Evolutionary conservation across 1,284 basidiomycete species (phyloP).

Genomic region (Ceratobasidium sp.): DNA sequence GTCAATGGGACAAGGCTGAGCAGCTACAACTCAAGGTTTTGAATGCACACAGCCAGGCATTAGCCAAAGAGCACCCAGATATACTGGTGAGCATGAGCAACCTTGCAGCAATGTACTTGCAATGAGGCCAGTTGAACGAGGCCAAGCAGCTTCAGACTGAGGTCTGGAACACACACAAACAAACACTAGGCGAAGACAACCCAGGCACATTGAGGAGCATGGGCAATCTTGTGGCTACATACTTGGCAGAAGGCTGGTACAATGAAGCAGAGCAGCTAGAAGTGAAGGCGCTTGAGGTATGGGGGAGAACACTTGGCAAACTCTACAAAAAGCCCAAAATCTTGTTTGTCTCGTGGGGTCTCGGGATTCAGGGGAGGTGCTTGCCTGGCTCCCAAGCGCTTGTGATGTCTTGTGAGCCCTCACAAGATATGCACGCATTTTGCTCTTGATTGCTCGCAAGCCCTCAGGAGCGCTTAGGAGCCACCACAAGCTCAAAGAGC

Average conservation of each 20-base stretch:
- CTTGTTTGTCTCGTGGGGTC: not conserved
- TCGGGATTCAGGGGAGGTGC: no score
- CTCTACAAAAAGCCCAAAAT: not conserved
- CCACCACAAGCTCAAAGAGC: not conserved
- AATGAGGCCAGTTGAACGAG: not conserved
- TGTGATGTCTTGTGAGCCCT: no score
- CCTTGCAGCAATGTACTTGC: conserved; percentile 3
- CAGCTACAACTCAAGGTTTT: not conserved
- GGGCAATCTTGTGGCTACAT: not conserved
- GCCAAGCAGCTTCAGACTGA: not conserved
- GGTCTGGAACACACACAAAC: not conserved
- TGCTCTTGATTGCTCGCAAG: no score
- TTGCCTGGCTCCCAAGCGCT: no score
- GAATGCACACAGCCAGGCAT: not conserved
- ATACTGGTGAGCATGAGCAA: not conserved
- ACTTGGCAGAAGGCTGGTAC: not conserved
- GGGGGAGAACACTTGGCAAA: not conserved
- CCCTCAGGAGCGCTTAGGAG: no score
- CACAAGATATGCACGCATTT: no score
- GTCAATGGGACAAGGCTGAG: not conserved
- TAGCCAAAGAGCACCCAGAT: not conserved
- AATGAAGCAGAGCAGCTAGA: not conserved
- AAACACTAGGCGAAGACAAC: not conserved
- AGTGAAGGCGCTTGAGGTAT: no score
- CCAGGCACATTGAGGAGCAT: not conserved